phyloP scores from a whole-genome alignment of 2,329 filamentous ascomycete species.

The Metarhizium rileyi region DNA sequence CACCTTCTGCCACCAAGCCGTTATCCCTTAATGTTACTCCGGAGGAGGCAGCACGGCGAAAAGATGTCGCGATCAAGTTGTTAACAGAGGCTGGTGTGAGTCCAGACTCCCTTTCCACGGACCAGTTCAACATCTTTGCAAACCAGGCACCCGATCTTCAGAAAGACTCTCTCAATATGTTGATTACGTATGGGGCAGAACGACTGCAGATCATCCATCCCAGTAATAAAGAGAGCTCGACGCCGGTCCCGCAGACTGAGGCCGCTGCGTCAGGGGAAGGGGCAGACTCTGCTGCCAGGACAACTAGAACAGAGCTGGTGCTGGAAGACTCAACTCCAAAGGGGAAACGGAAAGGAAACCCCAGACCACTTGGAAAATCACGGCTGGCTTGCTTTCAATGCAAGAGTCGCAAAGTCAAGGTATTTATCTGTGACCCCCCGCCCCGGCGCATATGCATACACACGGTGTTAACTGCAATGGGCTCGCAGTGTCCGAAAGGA shows the following conservation, averaged over 20 bases:
- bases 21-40: conserved; percentile 27
- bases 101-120: conserved; percentile 38
- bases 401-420: conserved; percentile 28
- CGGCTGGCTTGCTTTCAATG: conserved; percentile 27
- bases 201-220: conserved; percentile 48
- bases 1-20: conserved; percentile 7
- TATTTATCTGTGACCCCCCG: conserved; percentile 16
- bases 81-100: conserved; percentile 39
- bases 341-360: conserved; percentile 5
- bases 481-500: conserved; percentile 29
- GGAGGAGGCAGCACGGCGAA: conserved; percentile 40
- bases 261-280: conserved; percentile 15
- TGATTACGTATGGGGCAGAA: conserved; percentile 48
- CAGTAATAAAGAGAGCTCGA: conserved; percentile 23
- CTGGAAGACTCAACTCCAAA: conserved; percentile 9
- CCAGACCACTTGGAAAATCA: conserved; percentile 19
- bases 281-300: conserved; percentile 13
- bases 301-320: conserved; percentile 22
- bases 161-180: conserved; percentile 43
- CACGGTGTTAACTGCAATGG: conserved; percentile 10
- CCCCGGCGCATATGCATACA: too few relatives aligned
- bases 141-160: conserved; percentile 50
- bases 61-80: conserved; percentile 37
- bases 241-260: conserved; percentile 16
- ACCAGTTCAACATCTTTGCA: conserved; percentile 50